Percentiles rank a stretch among this genome's conserved stretches.
Evolutionary conservation across 306 rosid species (phyloP).

Genomic region (Hylodesmum podocarpum): DNA sequence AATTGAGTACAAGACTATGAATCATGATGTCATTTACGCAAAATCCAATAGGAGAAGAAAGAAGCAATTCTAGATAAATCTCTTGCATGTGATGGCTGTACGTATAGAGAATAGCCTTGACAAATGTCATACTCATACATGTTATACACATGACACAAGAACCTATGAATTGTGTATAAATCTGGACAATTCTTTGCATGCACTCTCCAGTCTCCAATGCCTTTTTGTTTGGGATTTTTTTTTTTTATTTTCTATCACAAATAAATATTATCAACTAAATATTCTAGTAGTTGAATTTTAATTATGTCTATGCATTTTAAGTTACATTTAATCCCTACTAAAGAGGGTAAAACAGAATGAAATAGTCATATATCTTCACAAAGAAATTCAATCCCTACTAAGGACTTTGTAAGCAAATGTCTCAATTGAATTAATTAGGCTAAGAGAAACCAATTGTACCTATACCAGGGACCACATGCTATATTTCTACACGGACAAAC

Average conservation of each 20-base stretch:
- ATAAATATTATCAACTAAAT: not conserved
- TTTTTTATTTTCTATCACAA: not conserved
- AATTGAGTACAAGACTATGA: not conserved
- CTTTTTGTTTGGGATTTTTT: not conserved
- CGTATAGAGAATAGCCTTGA: no score
- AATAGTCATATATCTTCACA: not conserved
- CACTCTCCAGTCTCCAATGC: not conserved
- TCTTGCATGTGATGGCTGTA: not conserved
- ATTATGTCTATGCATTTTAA: not conserved
- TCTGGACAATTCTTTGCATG: not conserved
- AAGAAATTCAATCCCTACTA: not conserved
- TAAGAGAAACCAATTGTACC: not conserved
- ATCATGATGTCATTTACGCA: constrained; percentile 1
- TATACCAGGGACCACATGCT: not conserved
- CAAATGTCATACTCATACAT: no score
- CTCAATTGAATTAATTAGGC: not conserved
- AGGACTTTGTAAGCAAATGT: not conserved
- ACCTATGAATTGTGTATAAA: not conserved
- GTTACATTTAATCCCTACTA: not conserved
- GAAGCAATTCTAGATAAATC: not conserved
- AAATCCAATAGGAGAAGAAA: not conserved
- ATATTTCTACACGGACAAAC: not conserved
- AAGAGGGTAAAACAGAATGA: not conserved
- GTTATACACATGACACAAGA: not conserved
- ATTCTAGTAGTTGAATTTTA: not conserved